phyloP scores from a whole-genome alignment of 2,329 filamentous ascomycete species.

The Eurotiales sp. region DNA sequence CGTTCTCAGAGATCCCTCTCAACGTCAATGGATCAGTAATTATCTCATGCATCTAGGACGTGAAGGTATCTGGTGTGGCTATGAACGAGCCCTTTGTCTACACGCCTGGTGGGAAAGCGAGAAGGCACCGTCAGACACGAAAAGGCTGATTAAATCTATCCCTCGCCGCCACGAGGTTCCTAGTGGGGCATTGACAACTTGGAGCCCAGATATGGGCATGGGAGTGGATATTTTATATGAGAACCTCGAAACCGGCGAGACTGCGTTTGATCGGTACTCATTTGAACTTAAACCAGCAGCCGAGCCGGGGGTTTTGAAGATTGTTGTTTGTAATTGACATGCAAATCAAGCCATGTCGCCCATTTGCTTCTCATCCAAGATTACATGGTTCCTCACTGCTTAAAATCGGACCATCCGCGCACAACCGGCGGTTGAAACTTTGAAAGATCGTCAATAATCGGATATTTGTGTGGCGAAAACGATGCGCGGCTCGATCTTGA shows the following conservation, averaged over 20 bases:
- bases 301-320: too few relatives aligned
- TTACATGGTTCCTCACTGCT: too few relatives aligned
- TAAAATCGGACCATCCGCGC: too few relatives aligned
- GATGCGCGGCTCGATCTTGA: too few relatives aligned
- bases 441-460: too few relatives aligned
- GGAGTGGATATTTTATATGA: conserved; percentile 5
- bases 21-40: conserved; percentile 2
- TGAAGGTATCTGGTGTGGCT: conserved; percentile 6
- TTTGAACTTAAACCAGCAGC: neutral
- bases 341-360: too few relatives aligned
- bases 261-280: neutral
- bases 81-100: conserved; percentile 4
- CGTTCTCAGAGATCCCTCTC: neutral
- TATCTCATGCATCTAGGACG: conserved; percentile 4
- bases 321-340: too few relatives aligned
- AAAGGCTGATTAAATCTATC: neutral
- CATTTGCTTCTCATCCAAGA: too few relatives aligned
- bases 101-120: conserved; percentile 7
- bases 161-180: neutral
- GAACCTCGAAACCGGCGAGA: conserved; percentile 2
- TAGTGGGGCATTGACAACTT: neutral
- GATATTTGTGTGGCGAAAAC: too few relatives aligned
- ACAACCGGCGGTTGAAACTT: too few relatives aligned
- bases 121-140: neutral
- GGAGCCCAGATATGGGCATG: conserved; percentile 1